phyloP scores from a whole-genome alignment of 108 stramenopile species.

The Aurantiochytrium sp. region DNA sequence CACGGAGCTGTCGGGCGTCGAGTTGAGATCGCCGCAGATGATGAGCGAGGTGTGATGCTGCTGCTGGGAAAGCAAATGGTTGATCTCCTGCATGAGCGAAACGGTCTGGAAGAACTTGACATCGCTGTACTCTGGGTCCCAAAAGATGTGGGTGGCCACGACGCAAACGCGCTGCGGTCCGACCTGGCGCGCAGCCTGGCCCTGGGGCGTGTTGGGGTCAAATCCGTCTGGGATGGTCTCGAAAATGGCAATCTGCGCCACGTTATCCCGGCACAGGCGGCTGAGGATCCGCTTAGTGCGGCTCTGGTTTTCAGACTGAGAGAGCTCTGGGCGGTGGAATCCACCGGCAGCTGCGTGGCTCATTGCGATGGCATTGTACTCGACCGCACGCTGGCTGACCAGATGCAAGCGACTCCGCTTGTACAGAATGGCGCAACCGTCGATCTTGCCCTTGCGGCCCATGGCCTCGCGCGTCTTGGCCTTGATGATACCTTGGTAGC shows the following conservation, averaged over 20 bases:
- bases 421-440: slow-evolving; percentile 99
- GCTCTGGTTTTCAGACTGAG: background rate
- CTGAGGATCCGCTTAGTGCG: slow-evolving; percentile 68
- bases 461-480: slow-evolving; percentile 90
- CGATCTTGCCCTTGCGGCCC: slow-evolving; percentile 88
- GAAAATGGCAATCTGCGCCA: slow-evolving; percentile 88
- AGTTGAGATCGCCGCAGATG: slow-evolving; percentile 97
- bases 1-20: slow-evolving; percentile 87
- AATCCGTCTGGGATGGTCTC: slow-evolving; percentile 50
- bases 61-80: slow-evolving; percentile 67
- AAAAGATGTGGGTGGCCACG: slow-evolving; percentile 96
- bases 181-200: background rate
- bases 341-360: background rate
- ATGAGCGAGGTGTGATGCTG: slow-evolving; percentile 67
- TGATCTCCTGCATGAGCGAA: slow-evolving; percentile 82
- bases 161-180: slow-evolving; percentile 59
- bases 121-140: slow-evolving; percentile 91
- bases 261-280: slow-evolving; percentile 89
- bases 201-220: slow-evolving; percentile 68
- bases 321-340: slow-evolving; percentile 10
- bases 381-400: slow-evolving; percentile 50
- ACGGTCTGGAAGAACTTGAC: slow-evolving; percentile 97
- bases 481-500: slow-evolving; percentile 93
- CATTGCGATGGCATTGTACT: slow-evolving; percentile 70
- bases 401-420: slow-evolving; percentile 67